Conservation (phyloP, 768 basidiomycete species). For the Lactarius psammicola region DNA sequence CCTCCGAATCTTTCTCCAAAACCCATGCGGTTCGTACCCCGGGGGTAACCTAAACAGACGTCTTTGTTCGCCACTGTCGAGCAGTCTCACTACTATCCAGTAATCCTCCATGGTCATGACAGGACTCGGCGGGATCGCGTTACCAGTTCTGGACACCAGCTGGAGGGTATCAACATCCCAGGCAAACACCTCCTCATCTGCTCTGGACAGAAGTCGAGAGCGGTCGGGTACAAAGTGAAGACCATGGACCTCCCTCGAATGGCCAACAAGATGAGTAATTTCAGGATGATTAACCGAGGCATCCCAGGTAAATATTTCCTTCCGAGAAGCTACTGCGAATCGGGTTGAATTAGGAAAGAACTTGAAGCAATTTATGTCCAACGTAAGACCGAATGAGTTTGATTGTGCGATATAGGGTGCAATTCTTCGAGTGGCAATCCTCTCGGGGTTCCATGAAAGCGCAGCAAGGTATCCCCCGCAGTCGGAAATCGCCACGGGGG, state of each 20-base stretch:
- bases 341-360: background rate
- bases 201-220: background rate
- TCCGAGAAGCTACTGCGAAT: background rate
- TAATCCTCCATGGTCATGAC: background rate
- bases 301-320: background rate
- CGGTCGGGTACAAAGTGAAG: background rate
- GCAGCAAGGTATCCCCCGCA: background rate
- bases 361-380: no score
- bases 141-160: background rate
- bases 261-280: background rate
- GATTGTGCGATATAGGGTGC: background rate
- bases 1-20: no score
- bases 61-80: background rate
- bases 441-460: no score
- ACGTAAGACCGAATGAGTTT: background rate
- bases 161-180: background rate
- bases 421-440: background rate
- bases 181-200: background rate
- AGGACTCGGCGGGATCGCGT: background rate
- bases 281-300: background rate
- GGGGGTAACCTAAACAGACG: background rate
- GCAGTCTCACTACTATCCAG: background rate
- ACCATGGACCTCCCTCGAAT: background rate
- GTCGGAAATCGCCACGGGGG: background rate
- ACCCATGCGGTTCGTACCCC: no score